phyloP scores from a whole-genome alignment of 805 yeast genomes.

The Cyberlindnera sargentensis region DNA sequence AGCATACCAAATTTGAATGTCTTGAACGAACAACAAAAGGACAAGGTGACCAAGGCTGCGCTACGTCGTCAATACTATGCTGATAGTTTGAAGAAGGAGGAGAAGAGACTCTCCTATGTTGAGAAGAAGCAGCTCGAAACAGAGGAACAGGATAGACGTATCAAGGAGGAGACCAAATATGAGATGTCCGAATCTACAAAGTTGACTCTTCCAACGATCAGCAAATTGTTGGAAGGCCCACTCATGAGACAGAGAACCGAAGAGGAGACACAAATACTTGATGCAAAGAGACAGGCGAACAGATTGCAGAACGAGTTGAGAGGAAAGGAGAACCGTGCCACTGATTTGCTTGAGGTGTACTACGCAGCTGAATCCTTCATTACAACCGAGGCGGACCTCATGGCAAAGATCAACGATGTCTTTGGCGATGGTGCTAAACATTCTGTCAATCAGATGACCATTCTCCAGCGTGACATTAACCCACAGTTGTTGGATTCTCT shows the following conservation, averaged over 20 bases:
- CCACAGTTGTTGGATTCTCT: slow-evolving; percentile 25
- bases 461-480: slow-evolving; percentile 15
- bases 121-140: slow-evolving; percentile 23
- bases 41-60: slow-evolving; percentile 37
- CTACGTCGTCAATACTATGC: slow-evolving; percentile 66
- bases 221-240: slow-evolving; percentile 57
- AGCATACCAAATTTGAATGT: slow-evolving; percentile 19
- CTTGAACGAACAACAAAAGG: slow-evolving; percentile 21
- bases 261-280: slow-evolving; percentile 54
- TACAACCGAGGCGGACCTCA: slow-evolving; percentile 62
- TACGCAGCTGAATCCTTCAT: slow-evolving; percentile 65
- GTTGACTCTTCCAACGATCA: slow-evolving; percentile 77
- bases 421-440: slow-evolving; percentile 27
- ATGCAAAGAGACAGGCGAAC: slow-evolving; percentile 60
- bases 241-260: slow-evolving; percentile 65
- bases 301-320: slow-evolving; percentile 48
- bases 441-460: slow-evolving; percentile 1
- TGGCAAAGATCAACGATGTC: slow-evolving; percentile 49
- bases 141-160: slow-evolving; percentile 22
- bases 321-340: slow-evolving; percentile 46
- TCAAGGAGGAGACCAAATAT: slow-evolving; percentile 32
- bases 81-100: slow-evolving; percentile 42
- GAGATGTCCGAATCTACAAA: slow-evolving; percentile 41
- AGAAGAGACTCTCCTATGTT: slow-evolving; percentile 27
- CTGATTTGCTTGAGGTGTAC: slow-evolving; percentile 58